Percentiles rank a stretch among this genome's conserved stretches.
Evolutionary conservation across 441 rosid species (phyloP).

Genomic region (Flueggea neowawraea): DNA sequence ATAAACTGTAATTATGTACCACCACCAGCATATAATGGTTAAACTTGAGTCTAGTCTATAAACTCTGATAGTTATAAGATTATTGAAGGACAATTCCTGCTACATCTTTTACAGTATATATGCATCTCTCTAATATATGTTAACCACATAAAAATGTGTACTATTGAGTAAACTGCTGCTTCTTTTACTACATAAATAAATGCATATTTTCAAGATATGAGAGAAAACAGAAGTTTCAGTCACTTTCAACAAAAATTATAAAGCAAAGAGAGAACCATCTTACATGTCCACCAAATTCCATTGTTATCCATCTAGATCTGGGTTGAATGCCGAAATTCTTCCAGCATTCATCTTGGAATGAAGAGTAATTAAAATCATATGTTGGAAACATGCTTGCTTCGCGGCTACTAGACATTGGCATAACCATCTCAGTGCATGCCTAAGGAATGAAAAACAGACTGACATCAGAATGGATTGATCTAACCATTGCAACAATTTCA

Average conservation of each 20-base stretch:
- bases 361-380: slow-evolving; percentile 54
- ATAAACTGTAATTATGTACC: too few species aligned
- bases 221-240: not conserved
- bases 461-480: not conserved
- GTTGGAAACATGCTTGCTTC: slow-evolving; percentile 65
- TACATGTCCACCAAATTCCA: slow-evolving; percentile 86
- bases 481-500: not conserved
- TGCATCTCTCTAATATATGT: not conserved
- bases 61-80: too few species aligned
- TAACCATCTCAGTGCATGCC: slow-evolving; percentile 97
- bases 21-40: too few species aligned
- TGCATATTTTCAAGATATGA: not conserved
- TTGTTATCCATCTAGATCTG: slow-evolving; percentile 78
- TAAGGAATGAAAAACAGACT: slow-evolving; percentile 18
- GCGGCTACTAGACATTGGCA: slow-evolving; percentile 75
- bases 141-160: not conserved
- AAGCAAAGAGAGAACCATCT: slow-evolving; percentile 13
- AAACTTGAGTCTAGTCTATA: too few species aligned
- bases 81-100: too few species aligned
- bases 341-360: slow-evolving; percentile 63
- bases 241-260: not conserved
- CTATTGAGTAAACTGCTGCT: not conserved
- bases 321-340: slow-evolving; percentile 51
- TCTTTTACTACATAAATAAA: not conserved
- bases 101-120: not conserved